phyloP scores from a whole-genome alignment of 2,329 filamentous ascomycete species.

The Trichothecium roseum region DNA sequence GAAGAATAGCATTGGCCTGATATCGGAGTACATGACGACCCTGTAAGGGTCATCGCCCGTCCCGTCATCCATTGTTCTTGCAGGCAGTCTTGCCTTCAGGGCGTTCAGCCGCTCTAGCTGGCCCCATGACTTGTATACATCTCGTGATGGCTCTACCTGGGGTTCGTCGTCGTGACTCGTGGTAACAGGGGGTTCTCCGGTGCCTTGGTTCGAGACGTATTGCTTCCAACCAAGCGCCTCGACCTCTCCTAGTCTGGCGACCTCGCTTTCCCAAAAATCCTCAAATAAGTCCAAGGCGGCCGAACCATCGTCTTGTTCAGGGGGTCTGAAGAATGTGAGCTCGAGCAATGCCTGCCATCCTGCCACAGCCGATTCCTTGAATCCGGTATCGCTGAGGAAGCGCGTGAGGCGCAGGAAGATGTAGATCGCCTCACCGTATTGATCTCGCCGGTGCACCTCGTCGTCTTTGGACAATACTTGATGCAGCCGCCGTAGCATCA shows the following conservation, averaged over 20 bases:
- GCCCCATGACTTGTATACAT: slow-evolving; percentile 42
- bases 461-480: slow-evolving; percentile 6
- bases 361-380: slow-evolving; percentile 63
- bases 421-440: slow-evolving; percentile 40
- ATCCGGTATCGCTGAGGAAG: slow-evolving; percentile 69
- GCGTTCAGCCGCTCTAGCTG: slow-evolving; percentile 41
- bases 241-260: slow-evolving; percentile 65
- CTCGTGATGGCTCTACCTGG: slow-evolving; percentile 18
- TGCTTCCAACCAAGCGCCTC: slow-evolving; percentile 59
- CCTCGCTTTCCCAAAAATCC: slow-evolving; percentile 82
- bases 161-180: slow-evolving; percentile 5
- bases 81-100: slow-evolving; percentile 46
- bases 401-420: slow-evolving; percentile 64
- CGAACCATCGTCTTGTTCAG: slow-evolving; percentile 12
- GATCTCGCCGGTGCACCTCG: slow-evolving; percentile 1
- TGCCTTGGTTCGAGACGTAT: slow-evolving; percentile 28
- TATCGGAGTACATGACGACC: slow-evolving; percentile 69
- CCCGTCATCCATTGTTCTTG: slow-evolving; percentile 63
- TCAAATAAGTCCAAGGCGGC: slow-evolving; percentile 38
- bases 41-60: slow-evolving; percentile 75
- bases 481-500: slow-evolving; percentile 44
- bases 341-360: slow-evolving; percentile 80
- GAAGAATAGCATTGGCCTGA: slow-evolving; percentile 50
- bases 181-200: slow-evolving; percentile 27
- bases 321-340: slow-evolving; percentile 53